Evolutionary conservation across 257 asterid species (phyloP).

Genomic region (Plectranthus barbatus): DNA sequence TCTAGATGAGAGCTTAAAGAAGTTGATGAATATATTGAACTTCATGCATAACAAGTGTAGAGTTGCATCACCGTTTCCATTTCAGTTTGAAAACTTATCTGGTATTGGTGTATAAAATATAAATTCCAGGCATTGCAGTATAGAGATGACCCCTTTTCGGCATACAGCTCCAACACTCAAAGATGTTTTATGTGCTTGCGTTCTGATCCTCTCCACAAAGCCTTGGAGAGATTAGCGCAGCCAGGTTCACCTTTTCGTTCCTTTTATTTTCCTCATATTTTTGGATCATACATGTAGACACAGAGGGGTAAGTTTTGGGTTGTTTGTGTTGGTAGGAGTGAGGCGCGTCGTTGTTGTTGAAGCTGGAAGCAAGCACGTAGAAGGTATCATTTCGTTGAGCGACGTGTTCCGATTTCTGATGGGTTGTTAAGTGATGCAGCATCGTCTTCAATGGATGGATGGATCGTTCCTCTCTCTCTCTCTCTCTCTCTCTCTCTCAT

Average conservation of each 20-base stretch:
- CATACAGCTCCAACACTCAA: slow-evolving; percentile 44
- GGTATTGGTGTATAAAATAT: neutral
- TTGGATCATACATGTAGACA: neutral
- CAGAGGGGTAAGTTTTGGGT: too few species aligned
- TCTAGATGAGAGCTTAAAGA: too few species aligned
- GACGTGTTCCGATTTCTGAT: slow-evolving; percentile 75
- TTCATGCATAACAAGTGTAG: neutral
- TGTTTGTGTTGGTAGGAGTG: slow-evolving; percentile 43
- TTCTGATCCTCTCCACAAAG: slow-evolving; percentile 70
- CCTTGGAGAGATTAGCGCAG: slow-evolving; percentile 78
- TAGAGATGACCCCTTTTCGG: slow-evolving; percentile 69
- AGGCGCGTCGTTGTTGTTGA: slow-evolving; percentile 78
- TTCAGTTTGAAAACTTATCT: neutral
- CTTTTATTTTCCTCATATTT: neutral
- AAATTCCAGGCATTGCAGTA: slow-evolving; percentile 73
- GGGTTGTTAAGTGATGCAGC: slow-evolving; percentile 31
- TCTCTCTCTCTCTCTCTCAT: slow-evolving; percentile 9
- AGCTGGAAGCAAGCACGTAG: slow-evolving; percentile 96
- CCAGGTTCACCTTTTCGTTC: slow-evolving; percentile 48
- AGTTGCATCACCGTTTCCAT: neutral
- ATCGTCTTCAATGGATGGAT: slow-evolving; percentile 30
- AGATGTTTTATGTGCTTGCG: slow-evolving; percentile 92
- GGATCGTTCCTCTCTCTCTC: too few species aligned
- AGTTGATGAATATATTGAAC: neutral
- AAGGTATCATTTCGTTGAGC: slow-evolving; percentile 67